These are phyloP conservation scores for Tritrichomonas foetus DNA, from an alignment of 208 protist genomes.

Conservation along the genomic window DNA sequence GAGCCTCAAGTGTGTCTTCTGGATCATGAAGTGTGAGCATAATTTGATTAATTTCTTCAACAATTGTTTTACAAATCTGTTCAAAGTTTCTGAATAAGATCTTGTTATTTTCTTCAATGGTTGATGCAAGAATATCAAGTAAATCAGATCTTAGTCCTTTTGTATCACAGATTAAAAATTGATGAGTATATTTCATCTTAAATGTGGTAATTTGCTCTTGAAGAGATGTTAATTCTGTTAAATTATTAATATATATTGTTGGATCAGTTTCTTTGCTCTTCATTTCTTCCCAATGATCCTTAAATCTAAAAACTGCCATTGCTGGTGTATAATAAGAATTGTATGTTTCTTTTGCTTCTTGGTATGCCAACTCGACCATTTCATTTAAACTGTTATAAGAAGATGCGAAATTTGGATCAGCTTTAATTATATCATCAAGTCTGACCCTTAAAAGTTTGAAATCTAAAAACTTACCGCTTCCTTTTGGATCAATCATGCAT, in stretches of 20 bases:
- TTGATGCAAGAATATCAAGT: neutral
- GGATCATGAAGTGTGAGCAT: neutral
- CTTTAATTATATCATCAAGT: neutral
- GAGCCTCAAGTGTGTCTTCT: neutral
- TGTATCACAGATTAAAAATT: neutral
- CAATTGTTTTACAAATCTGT: neutral
- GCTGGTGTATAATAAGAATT: neutral
- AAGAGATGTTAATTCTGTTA: neutral
- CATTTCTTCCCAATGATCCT: neutral
- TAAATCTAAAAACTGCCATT: neutral
- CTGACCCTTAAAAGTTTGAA: neutral
- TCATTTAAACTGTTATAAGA: neutral
- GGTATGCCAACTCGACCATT: neutral
- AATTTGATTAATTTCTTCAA: neutral
- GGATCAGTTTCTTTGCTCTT: neutral
- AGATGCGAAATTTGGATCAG: neutral
- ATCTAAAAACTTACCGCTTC: neutral
- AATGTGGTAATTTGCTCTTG: neutral
- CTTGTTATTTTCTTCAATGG: neutral
- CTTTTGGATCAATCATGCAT: neutral
- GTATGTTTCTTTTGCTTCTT: neutral
- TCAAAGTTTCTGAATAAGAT: conserved; percentile 26
- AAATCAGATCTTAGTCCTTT: neutral
- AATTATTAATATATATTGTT: neutral
- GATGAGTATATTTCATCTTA: neutral